Conservation (phyloP, 176 grass and related monocot genomes). For the Thalia dealbata region DNA sequence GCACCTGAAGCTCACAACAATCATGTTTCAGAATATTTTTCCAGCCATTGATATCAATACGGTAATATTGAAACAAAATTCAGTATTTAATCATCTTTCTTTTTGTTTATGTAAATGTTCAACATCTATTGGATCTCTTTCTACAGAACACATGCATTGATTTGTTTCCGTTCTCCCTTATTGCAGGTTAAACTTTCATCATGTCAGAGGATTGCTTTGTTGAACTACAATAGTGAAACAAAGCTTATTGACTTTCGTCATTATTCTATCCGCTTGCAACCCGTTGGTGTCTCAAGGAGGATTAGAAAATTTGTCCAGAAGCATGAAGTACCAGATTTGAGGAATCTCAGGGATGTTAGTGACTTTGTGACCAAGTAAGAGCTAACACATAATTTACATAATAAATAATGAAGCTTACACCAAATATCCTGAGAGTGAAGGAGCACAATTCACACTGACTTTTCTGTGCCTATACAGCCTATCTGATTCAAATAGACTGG, state of each 20-base stretch:
- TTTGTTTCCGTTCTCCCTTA: not conserved
- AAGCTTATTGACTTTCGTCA: slow-evolving; percentile 44
- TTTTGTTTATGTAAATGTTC: not conserved
- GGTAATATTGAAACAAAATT: slow-evolving; percentile 17
- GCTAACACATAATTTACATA: not conserved
- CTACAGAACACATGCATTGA: too few relatives aligned
- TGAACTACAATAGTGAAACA: slow-evolving; percentile 47
- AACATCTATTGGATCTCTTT: not conserved
- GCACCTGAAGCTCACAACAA: slow-evolving; percentile 29
- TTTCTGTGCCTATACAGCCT: not conserved
- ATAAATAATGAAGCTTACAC: not conserved
- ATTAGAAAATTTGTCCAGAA: slow-evolving; percentile 56
- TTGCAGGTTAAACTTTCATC: slow-evolving; percentile 42
- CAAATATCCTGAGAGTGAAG: not conserved
- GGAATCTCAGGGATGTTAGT: slow-evolving; percentile 47
- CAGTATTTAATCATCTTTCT: not conserved
- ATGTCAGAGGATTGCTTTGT: slow-evolving; percentile 40
- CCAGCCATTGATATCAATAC: slow-evolving; percentile 49
- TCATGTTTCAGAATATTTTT: slow-evolving; percentile 43
- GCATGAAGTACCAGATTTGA: slow-evolving; percentile 48
- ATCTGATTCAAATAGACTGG: too few relatives aligned
- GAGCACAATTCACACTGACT: not conserved
- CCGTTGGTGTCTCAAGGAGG: slow-evolving; percentile 47
- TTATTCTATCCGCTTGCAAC: slow-evolving; percentile 55
- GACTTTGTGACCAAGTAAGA: slow-evolving; percentile 65